These are phyloP conservation scores for Tetratostichococcus sp. DNA, from an alignment of 139 green algal species.

Conservation along the genomic window DNA sequence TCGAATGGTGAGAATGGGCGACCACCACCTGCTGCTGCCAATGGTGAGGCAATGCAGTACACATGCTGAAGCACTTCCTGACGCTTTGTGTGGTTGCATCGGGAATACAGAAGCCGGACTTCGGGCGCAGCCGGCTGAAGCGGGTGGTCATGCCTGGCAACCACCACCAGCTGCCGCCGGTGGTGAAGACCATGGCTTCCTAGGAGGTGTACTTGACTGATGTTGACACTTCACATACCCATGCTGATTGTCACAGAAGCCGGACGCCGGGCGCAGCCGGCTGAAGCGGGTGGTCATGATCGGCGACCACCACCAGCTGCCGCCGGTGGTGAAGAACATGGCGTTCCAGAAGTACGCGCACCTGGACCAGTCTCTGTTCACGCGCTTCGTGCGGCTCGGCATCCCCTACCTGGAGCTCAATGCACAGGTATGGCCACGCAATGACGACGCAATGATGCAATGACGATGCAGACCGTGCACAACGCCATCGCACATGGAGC, in stretches of 20 bases:
- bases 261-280: slow-evolving; percentile 45
- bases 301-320: slow-evolving; percentile 98
- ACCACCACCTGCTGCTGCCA: no score
- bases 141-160: slow-evolving; percentile 91
- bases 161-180: slow-evolving; percentile 97
- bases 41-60: background rate
- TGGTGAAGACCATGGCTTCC: slow-evolving; percentile 97
- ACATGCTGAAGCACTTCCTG: no score
- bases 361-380: slow-evolving; percentile 94
- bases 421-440: slow-evolving; percentile 53
- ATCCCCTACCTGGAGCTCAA: slow-evolving; percentile 93
- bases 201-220: no score
- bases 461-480: no score
- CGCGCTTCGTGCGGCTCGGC: slow-evolving; percentile 92
- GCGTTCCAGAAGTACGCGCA: slow-evolving; percentile 89
- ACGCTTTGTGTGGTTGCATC: background rate
- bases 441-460: no score
- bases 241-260: slow-evolving; percentile 10
- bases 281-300: slow-evolving; percentile 90
- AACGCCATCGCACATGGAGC: no score
- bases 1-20: no score
- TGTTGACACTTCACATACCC: no score
- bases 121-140: slow-evolving; percentile 67
- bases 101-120: slow-evolving; percentile 27
- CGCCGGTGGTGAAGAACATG: slow-evolving; percentile 97